Conservation (phyloP, 2,329 filamentous ascomycete genomes). For the Phyllosticta citrichinensis region DNA sequence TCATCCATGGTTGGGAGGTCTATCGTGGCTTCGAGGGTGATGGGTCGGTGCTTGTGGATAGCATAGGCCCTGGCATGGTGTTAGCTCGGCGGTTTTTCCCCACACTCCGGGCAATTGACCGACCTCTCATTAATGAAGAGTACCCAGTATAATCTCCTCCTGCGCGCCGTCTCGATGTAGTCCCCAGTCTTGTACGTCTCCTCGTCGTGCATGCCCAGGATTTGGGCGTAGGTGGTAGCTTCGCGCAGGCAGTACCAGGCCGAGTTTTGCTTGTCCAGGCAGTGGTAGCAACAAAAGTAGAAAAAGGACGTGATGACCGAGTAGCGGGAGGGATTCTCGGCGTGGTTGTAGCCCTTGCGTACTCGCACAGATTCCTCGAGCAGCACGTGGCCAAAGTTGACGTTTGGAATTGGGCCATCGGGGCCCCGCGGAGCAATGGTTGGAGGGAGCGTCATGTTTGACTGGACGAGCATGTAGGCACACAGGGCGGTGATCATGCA, state of each 20-base stretch:
- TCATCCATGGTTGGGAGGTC: slow-evolving; percentile 41
- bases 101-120: slow-evolving; percentile 1
- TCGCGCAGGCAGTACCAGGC: slow-evolving; percentile 54
- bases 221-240: slow-evolving; percentile 49
- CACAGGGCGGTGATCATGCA: slow-evolving; percentile 45
- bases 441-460: slow-evolving; percentile 35
- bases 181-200: slow-evolving; percentile 41
- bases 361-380: slow-evolving; percentile 49
- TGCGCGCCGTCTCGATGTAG: slow-evolving; percentile 43
- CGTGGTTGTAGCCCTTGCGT: slow-evolving; percentile 47
- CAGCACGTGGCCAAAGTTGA: slow-evolving; percentile 43
- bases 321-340: slow-evolving; percentile 44
- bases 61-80: slow-evolving; percentile 46
- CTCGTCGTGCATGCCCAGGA: slow-evolving; percentile 51
- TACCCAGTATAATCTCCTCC: slow-evolving; percentile 51
- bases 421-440: slow-evolving; percentile 39
- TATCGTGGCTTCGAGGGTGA: slow-evolving; percentile 52
- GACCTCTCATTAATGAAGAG: slow-evolving; percentile 53
- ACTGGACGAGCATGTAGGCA: slow-evolving; percentile 39
- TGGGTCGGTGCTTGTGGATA: slow-evolving; percentile 52
- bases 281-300: slow-evolving; percentile 51
- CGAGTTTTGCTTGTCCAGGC: slow-evolving; percentile 50
- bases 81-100: slow-evolving; percentile 10
- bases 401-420: slow-evolving; percentile 17
- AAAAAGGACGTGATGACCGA: slow-evolving; percentile 55